phyloP scores from a whole-genome alignment of 768 basidiomycete species.

The Naganishia randhawae region DNA sequence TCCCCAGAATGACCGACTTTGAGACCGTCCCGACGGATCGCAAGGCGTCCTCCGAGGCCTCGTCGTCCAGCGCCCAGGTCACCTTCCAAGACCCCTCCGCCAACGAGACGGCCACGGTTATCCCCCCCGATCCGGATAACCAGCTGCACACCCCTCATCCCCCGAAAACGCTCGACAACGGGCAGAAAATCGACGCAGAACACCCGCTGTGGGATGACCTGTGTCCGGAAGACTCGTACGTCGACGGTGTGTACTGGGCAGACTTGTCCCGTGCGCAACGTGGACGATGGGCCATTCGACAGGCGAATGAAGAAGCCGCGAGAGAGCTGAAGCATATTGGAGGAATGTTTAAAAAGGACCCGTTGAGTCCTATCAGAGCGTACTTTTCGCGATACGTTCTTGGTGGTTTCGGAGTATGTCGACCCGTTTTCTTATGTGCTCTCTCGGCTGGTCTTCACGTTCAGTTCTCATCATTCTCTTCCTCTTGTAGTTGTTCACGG shows the following conservation, averaged over 20 bases:
- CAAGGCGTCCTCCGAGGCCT: background rate
- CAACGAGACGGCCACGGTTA: constrained; percentile 11
- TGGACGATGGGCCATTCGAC: constrained; percentile 43
- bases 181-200: constrained; percentile 16
- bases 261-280: constrained; percentile 46
- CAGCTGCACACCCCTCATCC: constrained; percentile 18
- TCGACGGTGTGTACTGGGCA: constrained; percentile 49
- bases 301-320: constrained; percentile 45
- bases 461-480: background rate
- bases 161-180: constrained; percentile 14
- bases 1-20: background rate
- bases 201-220: constrained; percentile 36
- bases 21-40: background rate
- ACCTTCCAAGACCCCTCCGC: constrained; percentile 1
- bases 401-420: constrained; percentile 45
- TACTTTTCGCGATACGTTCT: constrained; percentile 52
- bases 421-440: background rate
- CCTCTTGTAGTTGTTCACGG: constrained; percentile 34
- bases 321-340: constrained; percentile 47
- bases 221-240: constrained; percentile 39
- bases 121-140: constrained; percentile 13
- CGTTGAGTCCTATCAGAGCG: constrained; percentile 41
- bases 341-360: constrained; percentile 50
- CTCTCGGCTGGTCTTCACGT: background rate
- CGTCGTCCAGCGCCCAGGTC: background rate